Conservation (phyloP, 139 green algal genomes). For the Choricystis sp. region DNA sequence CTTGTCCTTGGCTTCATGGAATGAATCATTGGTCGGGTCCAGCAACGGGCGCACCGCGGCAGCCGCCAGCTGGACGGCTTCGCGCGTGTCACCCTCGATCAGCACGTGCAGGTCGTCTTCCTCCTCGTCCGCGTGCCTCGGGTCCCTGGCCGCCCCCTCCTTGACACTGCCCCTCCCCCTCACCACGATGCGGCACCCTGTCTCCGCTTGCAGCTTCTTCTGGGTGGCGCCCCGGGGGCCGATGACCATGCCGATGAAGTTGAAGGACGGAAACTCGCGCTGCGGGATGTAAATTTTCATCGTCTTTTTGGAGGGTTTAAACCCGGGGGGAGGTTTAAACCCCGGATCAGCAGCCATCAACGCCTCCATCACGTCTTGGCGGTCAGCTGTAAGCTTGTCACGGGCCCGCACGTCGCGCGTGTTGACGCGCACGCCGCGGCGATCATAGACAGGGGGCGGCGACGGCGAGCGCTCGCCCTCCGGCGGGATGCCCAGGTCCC, state of each 20-base stretch:
- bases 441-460: slow-evolving; percentile 86
- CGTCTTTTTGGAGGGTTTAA: slow-evolving; percentile 48
- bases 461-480: slow-evolving; percentile 73
- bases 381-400: slow-evolving; percentile 54
- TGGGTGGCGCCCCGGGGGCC: slow-evolving; percentile 94
- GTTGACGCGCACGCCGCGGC: slow-evolving; percentile 68
- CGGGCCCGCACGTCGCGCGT: slow-evolving; percentile 62
- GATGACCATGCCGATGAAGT: slow-evolving; percentile 99
- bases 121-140: slow-evolving; percentile 80
- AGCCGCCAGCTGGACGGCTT: slow-evolving; percentile 28
- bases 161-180: slow-evolving; percentile 69
- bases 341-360: slow-evolving; percentile 70
- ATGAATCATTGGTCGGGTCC: slow-evolving; percentile 64
- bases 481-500: slow-evolving; percentile 31
- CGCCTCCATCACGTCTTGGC: slow-evolving; percentile 70
- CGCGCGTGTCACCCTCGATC: slow-evolving; percentile 78
- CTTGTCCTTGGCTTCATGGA: slow-evolving; percentile 77
- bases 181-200: slow-evolving; percentile 94
- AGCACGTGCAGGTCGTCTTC: slow-evolving; percentile 97
- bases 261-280: slow-evolving; percentile 84
- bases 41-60: slow-evolving; percentile 74
- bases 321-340: slow-evolving; percentile 63
- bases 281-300: slow-evolving; percentile 82
- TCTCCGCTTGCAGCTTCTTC: slow-evolving; percentile 95
- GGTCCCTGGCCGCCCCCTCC: slow-evolving; percentile 54